Base-by-base conservation (phyloP, 2,329 filamentous ascomycete genomes). In the Fusarium sororula region DNA sequence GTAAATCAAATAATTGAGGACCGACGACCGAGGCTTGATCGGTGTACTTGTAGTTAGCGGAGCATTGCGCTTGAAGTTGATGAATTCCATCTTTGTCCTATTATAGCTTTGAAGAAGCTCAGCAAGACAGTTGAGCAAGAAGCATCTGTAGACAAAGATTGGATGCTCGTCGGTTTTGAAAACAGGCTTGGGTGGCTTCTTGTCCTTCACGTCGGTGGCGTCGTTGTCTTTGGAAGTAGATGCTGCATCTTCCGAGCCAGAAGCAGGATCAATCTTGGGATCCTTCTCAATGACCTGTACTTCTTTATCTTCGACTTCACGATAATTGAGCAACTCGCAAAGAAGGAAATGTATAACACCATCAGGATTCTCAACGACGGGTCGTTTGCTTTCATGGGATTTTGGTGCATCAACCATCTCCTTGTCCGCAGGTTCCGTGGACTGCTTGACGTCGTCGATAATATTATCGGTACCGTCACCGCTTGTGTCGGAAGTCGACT, bases 91-190 rank as follows among this genome's bases (percentile, higher is more conserved):
- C 87, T 99, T 99, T 14, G 95, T 94, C 61, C 95, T 91, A 76
- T 95, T 98, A 84, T 98, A 99, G 79, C 93, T 97, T 65, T 93
- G 91, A 20, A 99, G 87, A 20, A 99, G 89, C 82, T 99, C 96
- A 1, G 94, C 92, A 44, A 99, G 86, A 79, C 95, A 98, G 80
- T 96, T 95, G 38, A 99, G 88, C 58, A 99, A 85, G 85, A 98
- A 98, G 84, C 96, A 98, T 54, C 96, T 91, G 80, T 98, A 99
- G 60, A 98, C 92, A 83, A 97, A 99, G 68, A 98, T 98, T 0
- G 95, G 94, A 81, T 99, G 95, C 39, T 98, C 93, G 57, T 98
- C 95, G 2, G 94, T 87, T 83, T 97, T 98, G 87, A 98, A 98
- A 1, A 90, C 85, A 1, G 89, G 86, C 83, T 97, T 97, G 17